Evolutionary conservation across 2,329 filamentous ascomycete genomes (phyloP).

Genomic region (Thelonectria blattea): DNA sequence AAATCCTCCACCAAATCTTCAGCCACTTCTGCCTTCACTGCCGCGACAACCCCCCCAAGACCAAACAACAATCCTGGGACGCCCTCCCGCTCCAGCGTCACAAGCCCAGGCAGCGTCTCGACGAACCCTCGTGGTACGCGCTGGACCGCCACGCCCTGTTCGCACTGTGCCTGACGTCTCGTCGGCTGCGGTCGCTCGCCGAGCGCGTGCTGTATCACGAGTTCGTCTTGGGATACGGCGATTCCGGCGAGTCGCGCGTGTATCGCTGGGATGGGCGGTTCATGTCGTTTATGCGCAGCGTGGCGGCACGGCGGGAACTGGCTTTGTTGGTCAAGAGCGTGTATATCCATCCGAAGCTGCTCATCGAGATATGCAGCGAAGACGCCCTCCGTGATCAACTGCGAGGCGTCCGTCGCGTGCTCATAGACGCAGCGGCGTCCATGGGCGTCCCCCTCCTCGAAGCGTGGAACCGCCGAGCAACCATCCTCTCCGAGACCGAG

Average conservation of each 20-base stretch:
- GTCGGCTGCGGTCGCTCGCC: not conserved
- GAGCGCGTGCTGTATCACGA: constrained; percentile 11
- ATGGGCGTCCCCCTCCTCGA: not conserved
- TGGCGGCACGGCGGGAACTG: constrained; percentile 1
- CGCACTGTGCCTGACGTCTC: constrained; percentile 6
- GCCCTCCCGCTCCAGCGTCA: not conserved
- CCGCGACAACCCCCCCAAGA: not conserved
- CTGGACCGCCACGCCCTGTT: constrained; percentile 3
- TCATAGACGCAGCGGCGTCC: not conserved
- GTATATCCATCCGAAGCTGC: not conserved
- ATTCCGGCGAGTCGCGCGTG: not conserved
- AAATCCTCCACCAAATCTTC: not conserved
- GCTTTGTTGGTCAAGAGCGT: not conserved
- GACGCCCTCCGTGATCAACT: not conserved
- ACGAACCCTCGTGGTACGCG: not conserved
- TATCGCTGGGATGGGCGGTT: constrained; percentile 5
- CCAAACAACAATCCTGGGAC: not conserved
- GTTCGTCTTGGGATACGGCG: constrained; percentile 17
- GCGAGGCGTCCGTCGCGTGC: not conserved
- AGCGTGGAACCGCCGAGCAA: not conserved
- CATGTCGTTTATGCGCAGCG: constrained; percentile 10
- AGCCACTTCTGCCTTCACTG: constrained; percentile 11
- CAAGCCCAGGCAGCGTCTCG: not conserved
- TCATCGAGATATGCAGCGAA: not conserved
- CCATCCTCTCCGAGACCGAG: not conserved